Base-by-base conservation (phyloP, 345 rosid genomes). In the Schrenkiella parvula region DNA sequence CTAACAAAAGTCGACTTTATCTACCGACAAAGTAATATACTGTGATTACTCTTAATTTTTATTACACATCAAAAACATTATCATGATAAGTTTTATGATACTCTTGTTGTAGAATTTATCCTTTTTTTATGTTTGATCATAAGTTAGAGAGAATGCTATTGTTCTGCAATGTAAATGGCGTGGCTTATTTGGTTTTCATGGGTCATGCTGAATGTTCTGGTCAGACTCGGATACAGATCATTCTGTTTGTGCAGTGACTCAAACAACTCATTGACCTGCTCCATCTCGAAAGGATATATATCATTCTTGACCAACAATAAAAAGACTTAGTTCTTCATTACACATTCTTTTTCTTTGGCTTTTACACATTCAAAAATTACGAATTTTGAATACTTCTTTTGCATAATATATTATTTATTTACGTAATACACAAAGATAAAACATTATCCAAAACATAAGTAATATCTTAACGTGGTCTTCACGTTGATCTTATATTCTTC, bases 201-300 rank as follows among this genome's bases (percentile, higher is more conserved):
- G 8, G 7, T 9, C n/a, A 34, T 65, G 10, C 21, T 65, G 22
- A 23, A 22, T 35, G 19, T 25, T 58, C n/a, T 35, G 8, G 48
- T 70, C 59, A 61, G 42, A 71, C 60, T 71, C 39, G 43, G 68
- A 61, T 61, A 50, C 68, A 71, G 5, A 39, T 71, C 44, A 71
- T 39, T 60, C 6, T 71, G 61, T 70, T 59, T 71, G 32, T 26
- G 51, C 60, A 26, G 22, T 18, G 68, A 71, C 52, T 60, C 22
- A 13, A 48, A 60, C 60, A 71, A 60, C 15, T 54, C 47, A 43
- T 72, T 64, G 70, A 64, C 70, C 43, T 63, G 19, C 9, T 62
- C n/a, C n/a, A n/a, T n/a, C 44, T 39, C 35, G 26, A 22, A 29
- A 42, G 4, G 59, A 70, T 26, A n/a, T n/a, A n/a, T n/a, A 52